These are phyloP conservation scores for Acer negundo DNA, from an alignment of 345 rosid genomes.

Conservation along the genomic window DNA sequence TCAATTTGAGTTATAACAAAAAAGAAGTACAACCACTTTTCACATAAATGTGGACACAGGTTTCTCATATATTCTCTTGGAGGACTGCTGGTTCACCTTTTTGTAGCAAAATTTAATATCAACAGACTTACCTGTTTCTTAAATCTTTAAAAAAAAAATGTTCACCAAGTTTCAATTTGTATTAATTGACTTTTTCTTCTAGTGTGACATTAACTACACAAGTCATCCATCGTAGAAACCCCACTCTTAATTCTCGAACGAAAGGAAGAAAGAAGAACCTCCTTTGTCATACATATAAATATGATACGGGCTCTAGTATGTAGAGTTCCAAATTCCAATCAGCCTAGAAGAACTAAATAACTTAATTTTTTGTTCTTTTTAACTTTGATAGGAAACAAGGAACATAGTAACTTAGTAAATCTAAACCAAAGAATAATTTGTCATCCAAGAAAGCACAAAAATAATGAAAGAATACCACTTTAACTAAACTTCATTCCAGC, in stretches of 20 bases:
- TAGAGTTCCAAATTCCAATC: slow-evolving; percentile 12
- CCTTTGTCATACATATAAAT: neutral
- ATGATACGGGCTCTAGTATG: neutral
- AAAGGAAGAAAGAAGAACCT: neutral
- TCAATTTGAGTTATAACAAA: neutral
- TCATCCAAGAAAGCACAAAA: neutral
- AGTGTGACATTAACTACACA: neutral
- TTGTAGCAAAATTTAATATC: too few species aligned
- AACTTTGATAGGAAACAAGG: too few species aligned
- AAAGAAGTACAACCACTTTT: neutral
- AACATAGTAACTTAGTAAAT: neutral
- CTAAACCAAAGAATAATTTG: neutral
- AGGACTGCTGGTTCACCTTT: too few species aligned
- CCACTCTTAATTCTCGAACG: neutral
- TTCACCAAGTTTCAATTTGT: neutral
- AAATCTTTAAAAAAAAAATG: too few species aligned
- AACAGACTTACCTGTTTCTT: too few species aligned
- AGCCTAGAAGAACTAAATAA: neutral
- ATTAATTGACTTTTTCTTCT: neutral
- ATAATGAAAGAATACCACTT: slow-evolving; percentile 2
- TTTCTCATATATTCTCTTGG: neutral
- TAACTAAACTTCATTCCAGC: neutral
- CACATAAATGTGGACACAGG: neutral
- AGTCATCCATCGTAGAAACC: neutral
- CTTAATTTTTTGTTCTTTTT: too few species aligned